Evolutionary conservation across 805 yeast species (phyloP).

Genomic region (Candida tammaniensis): DNA sequence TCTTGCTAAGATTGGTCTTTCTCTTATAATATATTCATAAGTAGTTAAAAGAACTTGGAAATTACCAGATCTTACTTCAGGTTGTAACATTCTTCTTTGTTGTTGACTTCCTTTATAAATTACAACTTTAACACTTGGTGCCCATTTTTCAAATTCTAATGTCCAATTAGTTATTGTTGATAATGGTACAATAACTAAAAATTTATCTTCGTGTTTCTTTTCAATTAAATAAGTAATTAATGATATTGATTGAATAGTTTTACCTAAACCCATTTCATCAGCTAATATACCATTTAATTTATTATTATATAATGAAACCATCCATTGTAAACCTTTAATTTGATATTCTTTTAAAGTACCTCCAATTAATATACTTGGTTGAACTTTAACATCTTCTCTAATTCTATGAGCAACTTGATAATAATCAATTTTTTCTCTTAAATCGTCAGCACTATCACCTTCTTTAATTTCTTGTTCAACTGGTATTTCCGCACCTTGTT

Average conservation of each 20-base stretch:
- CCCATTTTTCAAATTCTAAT: slow-evolving; percentile 84
- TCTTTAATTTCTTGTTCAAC: slow-evolving; percentile 15
- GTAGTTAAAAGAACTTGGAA: slow-evolving; percentile 79
- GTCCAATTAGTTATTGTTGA: slow-evolving; percentile 88
- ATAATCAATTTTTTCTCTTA: slow-evolving; percentile 68
- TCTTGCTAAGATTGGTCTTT: slow-evolving; percentile 65
- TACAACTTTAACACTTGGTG: slow-evolving; percentile 69
- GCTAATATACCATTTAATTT: slow-evolving; percentile 63
- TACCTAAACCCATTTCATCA: slow-evolving; percentile 69
- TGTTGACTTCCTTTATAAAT: slow-evolving; percentile 77
- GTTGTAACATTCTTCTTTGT: slow-evolving; percentile 64
- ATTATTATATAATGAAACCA: slow-evolving; percentile 61
- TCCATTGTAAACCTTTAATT: slow-evolving; percentile 63
- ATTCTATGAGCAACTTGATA: slow-evolving; percentile 79
- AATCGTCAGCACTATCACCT: slow-evolving; percentile 46
- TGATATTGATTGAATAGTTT: slow-evolving; percentile 75
- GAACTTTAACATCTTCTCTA: slow-evolving; percentile 62
- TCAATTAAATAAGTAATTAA: slow-evolving; percentile 70
- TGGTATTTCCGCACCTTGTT: slow-evolving; percentile 32
- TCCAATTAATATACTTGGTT: slow-evolving; percentile 70
- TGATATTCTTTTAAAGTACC: slow-evolving; percentile 79
- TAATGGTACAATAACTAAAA: slow-evolving; percentile 76
- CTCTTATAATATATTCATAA: slow-evolving; percentile 77
- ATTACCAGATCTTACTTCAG: slow-evolving; percentile 62
- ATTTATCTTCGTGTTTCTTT: slow-evolving; percentile 65